Evolutionary conservation across 257 asterid genomes (phyloP).

Genomic region (Cruciata laevipes): DNA sequence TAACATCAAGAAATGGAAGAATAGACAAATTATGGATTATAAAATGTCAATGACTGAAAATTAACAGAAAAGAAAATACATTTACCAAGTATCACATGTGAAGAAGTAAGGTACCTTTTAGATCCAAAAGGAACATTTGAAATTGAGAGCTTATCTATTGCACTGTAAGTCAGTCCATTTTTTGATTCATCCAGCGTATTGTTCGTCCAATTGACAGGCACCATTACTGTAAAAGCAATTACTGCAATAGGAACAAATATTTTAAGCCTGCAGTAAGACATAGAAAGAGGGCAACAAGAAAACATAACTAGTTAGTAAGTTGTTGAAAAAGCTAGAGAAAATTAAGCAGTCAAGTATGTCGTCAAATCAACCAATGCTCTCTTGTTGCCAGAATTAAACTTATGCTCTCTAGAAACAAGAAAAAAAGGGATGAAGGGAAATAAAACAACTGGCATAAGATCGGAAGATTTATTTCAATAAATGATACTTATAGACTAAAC

Average conservation of each 20-base stretch:
- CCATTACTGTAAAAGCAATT: conserved; percentile 71
- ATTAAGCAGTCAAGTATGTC: neutral
- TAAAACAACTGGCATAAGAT: neutral
- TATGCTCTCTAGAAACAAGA: neutral
- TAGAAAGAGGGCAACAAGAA: conserved; percentile 1
- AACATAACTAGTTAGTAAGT: conserved; percentile 4
- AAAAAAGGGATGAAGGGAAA: neutral
- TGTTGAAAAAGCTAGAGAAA: neutral
- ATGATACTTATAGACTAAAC: neutral
- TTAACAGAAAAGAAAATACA: neutral
- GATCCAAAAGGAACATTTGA: conserved; percentile 78
- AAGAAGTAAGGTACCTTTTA: conserved; percentile 41
- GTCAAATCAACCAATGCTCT: neutral
- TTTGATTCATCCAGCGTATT: conserved; percentile 44
- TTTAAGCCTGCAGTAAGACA: conserved; percentile 54
- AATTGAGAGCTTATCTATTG: conserved; percentile 83
- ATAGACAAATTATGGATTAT: neutral
- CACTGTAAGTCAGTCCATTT: conserved; percentile 38
- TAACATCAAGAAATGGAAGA: neutral
- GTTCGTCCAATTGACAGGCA: conserved; percentile 96
- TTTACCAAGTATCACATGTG: neutral
- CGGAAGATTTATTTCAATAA: neutral
- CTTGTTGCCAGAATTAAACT: neutral
- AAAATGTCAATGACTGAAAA: neutral
- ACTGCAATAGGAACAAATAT: conserved; percentile 78